A percentile compares a stretch with the other conserved stretches of the same genome.
Evolutionary conservation across 257 asterid genomes (phyloP).

Genomic region (Ocimum tenuiflorum): DNA sequence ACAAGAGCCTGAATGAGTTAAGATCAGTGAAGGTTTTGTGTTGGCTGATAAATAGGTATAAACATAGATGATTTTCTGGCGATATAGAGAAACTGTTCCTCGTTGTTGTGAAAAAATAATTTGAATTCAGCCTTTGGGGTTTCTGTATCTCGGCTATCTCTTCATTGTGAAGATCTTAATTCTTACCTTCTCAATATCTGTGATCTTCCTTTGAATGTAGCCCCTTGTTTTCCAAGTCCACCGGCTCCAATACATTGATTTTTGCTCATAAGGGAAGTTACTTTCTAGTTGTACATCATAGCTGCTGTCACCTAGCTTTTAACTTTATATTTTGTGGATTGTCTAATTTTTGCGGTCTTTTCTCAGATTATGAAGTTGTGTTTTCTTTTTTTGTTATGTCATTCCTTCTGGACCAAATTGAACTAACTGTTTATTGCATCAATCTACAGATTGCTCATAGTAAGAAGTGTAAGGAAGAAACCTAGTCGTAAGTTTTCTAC

Average conservation of each 20-base stretch:
- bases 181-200: neutral
- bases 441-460: slow-evolving; percentile 16
- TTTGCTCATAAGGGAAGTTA: neutral
- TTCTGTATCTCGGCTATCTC: neutral
- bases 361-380: neutral
- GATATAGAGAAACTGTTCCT: neutral
- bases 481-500: neutral
- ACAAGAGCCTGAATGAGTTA: neutral
- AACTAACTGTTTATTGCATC: neutral
- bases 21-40: neutral
- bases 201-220: neutral
- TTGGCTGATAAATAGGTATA: neutral
- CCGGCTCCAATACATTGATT: neutral
- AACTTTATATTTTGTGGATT: neutral
- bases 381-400: neutral
- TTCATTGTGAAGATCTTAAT: neutral
- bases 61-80: neutral
- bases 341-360: no score
- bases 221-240: neutral
- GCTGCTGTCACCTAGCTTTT: neutral
- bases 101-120: neutral
- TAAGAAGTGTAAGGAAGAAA: neutral
- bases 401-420: neutral
- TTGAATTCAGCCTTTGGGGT: neutral
- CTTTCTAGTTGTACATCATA: neutral